These are phyloP conservation scores for Magnusiomyces fungicola DNA, from an alignment of 1,139 yeast genomes.

Conservation along the genomic window DNA sequence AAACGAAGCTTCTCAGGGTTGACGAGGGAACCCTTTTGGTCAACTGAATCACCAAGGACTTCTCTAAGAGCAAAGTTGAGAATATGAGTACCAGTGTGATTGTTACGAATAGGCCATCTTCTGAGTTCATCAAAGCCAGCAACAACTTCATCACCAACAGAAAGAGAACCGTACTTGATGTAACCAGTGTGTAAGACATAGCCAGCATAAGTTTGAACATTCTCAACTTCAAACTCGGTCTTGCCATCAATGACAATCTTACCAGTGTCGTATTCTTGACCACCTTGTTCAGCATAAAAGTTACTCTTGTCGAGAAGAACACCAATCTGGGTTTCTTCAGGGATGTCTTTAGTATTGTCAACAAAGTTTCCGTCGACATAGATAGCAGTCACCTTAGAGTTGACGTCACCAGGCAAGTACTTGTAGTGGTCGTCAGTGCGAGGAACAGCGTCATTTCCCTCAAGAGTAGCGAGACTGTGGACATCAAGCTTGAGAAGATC, in stretches of 20 bases:
- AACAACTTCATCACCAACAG: slow-evolving; percentile 62
- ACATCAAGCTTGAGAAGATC: slow-evolving; percentile 76
- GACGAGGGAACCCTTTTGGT: slow-evolving; percentile 95
- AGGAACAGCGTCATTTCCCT: slow-evolving; percentile 44
- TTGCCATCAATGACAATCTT: slow-evolving; percentile 80
- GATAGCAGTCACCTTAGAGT: slow-evolving; percentile 52
- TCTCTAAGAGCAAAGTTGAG: slow-evolving; percentile 82
- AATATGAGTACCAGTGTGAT: slow-evolving; percentile 97
- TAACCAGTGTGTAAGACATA: slow-evolving; percentile 92
- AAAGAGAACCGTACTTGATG: slow-evolving; percentile 65
- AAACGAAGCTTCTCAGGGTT: slow-evolving; percentile 93
- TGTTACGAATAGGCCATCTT: slow-evolving; percentile 94
- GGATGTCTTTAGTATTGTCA: slow-evolving; percentile 36
- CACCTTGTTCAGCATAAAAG: slow-evolving; percentile 98
- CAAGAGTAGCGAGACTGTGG: slow-evolving; percentile 60
- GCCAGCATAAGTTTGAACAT: slow-evolving; percentile 90
- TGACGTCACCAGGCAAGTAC: slow-evolving; percentile 32
- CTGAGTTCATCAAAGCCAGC: slow-evolving; percentile 89
- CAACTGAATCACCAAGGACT: slow-evolving; percentile 79
- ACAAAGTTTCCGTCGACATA: slow-evolving; percentile 62
- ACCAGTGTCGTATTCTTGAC: slow-evolving; percentile 96
- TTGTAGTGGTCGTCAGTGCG: slow-evolving; percentile 79
- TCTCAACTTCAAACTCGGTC: slow-evolving; percentile 80
- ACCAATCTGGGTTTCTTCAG: slow-evolving; percentile 55
- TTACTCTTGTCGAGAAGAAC: slow-evolving; percentile 81